phyloP scores from a whole-genome alignment of 805 yeast genomes.

The Candida dajiaensis region DNA sequence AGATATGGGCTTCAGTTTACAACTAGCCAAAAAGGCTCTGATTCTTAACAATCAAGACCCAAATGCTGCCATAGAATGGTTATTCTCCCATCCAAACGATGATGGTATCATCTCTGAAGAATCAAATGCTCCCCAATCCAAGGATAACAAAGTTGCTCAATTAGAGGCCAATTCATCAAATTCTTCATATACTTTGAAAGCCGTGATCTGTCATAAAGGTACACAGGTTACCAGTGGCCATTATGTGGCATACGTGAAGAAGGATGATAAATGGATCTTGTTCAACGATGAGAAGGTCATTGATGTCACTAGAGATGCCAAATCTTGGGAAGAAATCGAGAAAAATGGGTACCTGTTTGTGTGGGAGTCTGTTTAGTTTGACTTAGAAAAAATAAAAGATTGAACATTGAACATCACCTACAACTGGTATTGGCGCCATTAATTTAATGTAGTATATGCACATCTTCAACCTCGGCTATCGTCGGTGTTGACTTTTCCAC shows the following conservation, averaged over 20 bases:
- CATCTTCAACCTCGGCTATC: background rate
- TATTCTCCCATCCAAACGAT: constrained; percentile 77
- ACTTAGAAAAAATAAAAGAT: too few relatives aligned
- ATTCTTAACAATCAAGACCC: constrained; percentile 50
- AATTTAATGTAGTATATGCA: too few relatives aligned
- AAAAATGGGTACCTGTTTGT: constrained; percentile 43
- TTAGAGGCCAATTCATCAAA: constrained; percentile 6
- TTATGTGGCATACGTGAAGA: constrained; percentile 68
- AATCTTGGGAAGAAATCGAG: constrained; percentile 28
- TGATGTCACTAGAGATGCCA: constrained; percentile 34
- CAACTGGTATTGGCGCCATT: too few relatives aligned
- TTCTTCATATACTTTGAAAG: constrained; percentile 42
- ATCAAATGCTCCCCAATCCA: constrained; percentile 11
- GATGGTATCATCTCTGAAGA: constrained; percentile 46
- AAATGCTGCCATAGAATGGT: constrained; percentile 86
- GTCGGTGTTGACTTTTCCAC: too few relatives aligned
- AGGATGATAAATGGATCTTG: constrained; percentile 55
- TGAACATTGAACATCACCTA: too few relatives aligned
- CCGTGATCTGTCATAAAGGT: constrained; percentile 82
- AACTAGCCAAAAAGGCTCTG: constrained; percentile 71
- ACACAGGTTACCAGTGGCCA: constrained; percentile 84
- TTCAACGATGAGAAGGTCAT: constrained; percentile 88
- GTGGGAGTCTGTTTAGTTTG: constrained; percentile 14
- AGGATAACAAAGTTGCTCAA: constrained; percentile 2
- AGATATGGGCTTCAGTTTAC: constrained; percentile 73